Percentiles rank a stretch among this genome's conserved stretches.
Conservation (phyloP, 2,329 filamentous ascomycete genomes). For the Apiospora marii region DNA sequence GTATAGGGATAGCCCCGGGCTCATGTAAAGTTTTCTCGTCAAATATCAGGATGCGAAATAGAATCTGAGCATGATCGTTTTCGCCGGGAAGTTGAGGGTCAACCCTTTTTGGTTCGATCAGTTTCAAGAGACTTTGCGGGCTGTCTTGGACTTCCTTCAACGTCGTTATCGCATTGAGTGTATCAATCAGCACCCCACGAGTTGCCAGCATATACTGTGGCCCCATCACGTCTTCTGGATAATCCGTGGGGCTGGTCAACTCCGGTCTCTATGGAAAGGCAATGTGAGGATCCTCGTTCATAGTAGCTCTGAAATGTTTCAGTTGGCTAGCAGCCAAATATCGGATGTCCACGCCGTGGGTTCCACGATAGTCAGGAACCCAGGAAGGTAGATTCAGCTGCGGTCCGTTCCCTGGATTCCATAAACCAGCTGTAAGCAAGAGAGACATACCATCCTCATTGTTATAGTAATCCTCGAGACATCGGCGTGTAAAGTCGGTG, state of each 20-base stretch:
- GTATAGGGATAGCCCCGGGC: no score
- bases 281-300: not conserved
- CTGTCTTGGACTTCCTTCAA: not conserved
- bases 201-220: not conserved
- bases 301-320: not conserved
- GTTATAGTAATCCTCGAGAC: not conserved
- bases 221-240: not conserved
- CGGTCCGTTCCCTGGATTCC: not conserved
- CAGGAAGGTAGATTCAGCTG: not conserved
- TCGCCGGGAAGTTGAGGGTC: not conserved
- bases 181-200: not conserved
- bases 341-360: conserved; percentile 13
- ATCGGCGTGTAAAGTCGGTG: not conserved
- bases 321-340: conserved; percentile 21
- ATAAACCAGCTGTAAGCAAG: not conserved
- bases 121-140: not conserved
- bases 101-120: not conserved
- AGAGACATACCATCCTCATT: not conserved
- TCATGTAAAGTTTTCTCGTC: not conserved
- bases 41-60: not conserved
- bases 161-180: not conserved
- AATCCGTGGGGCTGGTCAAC: not conserved
- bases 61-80: not conserved
- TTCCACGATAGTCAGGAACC: conserved; percentile 23
- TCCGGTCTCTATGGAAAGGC: not conserved